Conservation (phyloP, 2,329 filamentous ascomycete genomes). For the Diaporthe ampelina region DNA sequence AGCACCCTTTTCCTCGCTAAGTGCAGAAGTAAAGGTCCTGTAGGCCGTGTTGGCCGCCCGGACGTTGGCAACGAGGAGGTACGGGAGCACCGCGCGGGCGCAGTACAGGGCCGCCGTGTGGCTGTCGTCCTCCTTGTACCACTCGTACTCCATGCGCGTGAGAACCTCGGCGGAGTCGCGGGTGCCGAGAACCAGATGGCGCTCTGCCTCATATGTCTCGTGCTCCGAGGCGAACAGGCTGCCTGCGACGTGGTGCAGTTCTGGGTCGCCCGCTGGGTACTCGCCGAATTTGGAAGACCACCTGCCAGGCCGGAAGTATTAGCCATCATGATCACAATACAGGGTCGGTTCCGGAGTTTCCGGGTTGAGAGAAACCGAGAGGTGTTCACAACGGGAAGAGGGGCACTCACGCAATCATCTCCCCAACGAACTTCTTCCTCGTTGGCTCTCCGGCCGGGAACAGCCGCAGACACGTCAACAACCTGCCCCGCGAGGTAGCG, state of each 20-base stretch:
- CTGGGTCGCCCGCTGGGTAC: conserved; percentile 91
- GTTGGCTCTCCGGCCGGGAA: conserved; percentile 90
- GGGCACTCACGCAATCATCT: conserved; percentile 79
- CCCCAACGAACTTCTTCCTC: conserved; percentile 90
- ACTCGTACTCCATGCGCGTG: conserved; percentile 87
- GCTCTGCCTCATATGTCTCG: conserved; percentile 93
- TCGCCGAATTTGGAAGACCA: conserved; percentile 92
- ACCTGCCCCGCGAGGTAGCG: conserved; percentile 77
- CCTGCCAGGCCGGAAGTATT: not conserved
- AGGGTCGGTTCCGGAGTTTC: not conserved
- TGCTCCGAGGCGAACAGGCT: conserved; percentile 92
- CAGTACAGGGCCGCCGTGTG: conserved; percentile 90
- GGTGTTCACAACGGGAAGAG: not conserved
- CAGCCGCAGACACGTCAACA: conserved; percentile 83
- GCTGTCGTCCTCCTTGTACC: conserved; percentile 91
- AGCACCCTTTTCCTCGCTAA: conserved; percentile 66
- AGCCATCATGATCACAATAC: conserved; percentile 7
- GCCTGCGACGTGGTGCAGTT: conserved; percentile 93
- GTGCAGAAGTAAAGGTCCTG: conserved; percentile 78
- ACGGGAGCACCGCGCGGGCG: conserved; percentile 89
- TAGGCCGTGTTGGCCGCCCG: conserved; percentile 89
- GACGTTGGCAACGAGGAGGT: conserved; percentile 90
- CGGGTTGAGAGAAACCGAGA: not conserved
- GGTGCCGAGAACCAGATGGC: conserved; percentile 89
- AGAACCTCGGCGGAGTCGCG: conserved; percentile 88